Conservation (phyloP, 345 rosid genomes). For the Leavenworthia alabamica region DNA sequence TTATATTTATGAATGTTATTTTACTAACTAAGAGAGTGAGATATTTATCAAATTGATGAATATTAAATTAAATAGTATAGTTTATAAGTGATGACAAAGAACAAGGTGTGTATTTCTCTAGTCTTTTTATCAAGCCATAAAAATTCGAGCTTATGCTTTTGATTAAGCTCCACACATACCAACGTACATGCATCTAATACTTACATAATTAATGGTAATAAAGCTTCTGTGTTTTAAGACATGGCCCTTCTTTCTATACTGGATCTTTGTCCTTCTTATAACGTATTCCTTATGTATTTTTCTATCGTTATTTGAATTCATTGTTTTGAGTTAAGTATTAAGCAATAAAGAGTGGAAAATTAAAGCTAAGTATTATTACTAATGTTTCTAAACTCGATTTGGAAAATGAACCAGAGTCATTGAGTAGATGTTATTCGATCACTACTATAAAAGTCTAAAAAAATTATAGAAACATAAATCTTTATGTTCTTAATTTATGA, state of each 20-base stretch:
- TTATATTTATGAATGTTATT: background rate
- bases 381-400: background rate
- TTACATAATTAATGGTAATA: slow-evolving; percentile 17
- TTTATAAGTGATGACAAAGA: slow-evolving; percentile 1
- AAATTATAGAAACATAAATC: too few relatives aligned
- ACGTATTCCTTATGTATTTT: background rate
- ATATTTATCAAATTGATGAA: slow-evolving; percentile 6
- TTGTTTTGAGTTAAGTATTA: background rate
- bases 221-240: slow-evolving; percentile 28
- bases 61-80: slow-evolving; percentile 17
- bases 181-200: slow-evolving; percentile 21
- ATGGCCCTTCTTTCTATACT: slow-evolving; percentile 32
- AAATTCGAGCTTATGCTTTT: slow-evolving; percentile 34
- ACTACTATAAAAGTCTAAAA: too few relatives aligned
- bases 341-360: background rate
- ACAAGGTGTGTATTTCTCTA: slow-evolving; percentile 32
- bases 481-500: background rate
- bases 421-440: background rate
- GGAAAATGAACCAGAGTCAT: background rate
- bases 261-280: slow-evolving; percentile 26
- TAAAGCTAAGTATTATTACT: background rate
- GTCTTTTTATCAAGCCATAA: slow-evolving; percentile 23
- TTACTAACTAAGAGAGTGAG: background rate
- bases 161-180: slow-evolving; percentile 28
- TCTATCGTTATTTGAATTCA: background rate